phyloP scores from a whole-genome alignment of 2,329 filamentous ascomycete genomes.

The Fusarium metavorans region DNA sequence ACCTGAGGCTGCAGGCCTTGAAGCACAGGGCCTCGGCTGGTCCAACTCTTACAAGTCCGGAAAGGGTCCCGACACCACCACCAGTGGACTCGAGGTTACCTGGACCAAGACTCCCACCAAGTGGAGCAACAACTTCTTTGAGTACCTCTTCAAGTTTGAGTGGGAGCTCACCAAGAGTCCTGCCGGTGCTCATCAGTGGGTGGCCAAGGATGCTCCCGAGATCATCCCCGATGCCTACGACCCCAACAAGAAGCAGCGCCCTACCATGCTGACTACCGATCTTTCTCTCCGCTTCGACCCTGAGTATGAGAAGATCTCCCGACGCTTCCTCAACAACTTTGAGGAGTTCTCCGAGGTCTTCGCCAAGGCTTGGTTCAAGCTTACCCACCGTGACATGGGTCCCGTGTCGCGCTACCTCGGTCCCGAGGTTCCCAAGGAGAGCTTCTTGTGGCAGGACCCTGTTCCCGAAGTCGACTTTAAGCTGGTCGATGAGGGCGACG shows the following conservation, averaged over 20 bases:
- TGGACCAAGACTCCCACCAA: constrained; percentile 77
- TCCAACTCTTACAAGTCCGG: constrained; percentile 72
- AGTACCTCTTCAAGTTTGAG: constrained; percentile 83
- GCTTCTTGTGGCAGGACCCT: constrained; percentile 81
- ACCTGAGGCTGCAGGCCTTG: constrained; percentile 73
- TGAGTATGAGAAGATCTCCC: constrained; percentile 82
- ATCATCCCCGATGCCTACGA: constrained; percentile 53
- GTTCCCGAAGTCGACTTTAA: constrained; percentile 71
- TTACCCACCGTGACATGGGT: constrained; percentile 83
- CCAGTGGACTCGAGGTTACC: constrained; percentile 80
- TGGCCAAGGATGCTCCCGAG: constrained; percentile 66
- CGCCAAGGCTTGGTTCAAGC: constrained; percentile 84
- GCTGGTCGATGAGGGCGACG: constrained; percentile 71
- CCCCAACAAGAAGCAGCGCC: constrained; percentile 35
- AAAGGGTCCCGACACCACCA: constrained; percentile 78
- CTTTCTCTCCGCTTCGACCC: constrained; percentile 79
- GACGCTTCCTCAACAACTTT: constrained; percentile 76
- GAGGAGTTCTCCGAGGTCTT: constrained; percentile 78
- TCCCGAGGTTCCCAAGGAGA: constrained; percentile 78
- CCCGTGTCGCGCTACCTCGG: constrained; percentile 78
- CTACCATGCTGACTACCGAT: constrained; percentile 39
- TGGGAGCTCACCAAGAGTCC: constrained; percentile 83
- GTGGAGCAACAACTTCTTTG: constrained; percentile 80
- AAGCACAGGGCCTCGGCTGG: constrained; percentile 80
- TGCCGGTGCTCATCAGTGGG: constrained; percentile 81